These are phyloP conservation scores for Penicillium sp. DNA, from an alignment of 2,329 filamentous ascomycete genomes.

Conservation along the genomic window DNA sequence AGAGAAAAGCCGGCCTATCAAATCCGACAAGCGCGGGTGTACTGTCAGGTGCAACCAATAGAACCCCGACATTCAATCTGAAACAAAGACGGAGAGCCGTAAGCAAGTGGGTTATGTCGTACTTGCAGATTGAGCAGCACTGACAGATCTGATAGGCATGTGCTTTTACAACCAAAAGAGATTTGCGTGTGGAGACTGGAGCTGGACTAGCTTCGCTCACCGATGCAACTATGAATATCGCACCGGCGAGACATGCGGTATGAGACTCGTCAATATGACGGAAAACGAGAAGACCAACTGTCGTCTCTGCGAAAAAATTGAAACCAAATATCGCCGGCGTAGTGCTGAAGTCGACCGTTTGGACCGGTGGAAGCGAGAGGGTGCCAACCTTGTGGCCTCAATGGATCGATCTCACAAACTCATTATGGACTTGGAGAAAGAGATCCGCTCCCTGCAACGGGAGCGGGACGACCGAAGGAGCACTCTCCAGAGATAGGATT, in stretches of 20 bases:
- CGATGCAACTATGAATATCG: constrained; percentile 95
- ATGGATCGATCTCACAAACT: constrained; percentile 68
- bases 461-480: constrained; percentile 51
- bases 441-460: constrained; percentile 63
- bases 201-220: constrained; percentile 88
- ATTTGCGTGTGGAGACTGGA: constrained; percentile 85
- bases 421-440: constrained; percentile 67
- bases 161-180: constrained; percentile 93
- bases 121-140: constrained; percentile 21
- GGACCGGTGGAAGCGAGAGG: constrained; percentile 72
- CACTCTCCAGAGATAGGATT: constrained; percentile 26
- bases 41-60: constrained; percentile 33
- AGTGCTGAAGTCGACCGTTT: constrained; percentile 73
- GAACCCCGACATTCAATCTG: constrained; percentile 26
- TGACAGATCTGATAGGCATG: constrained; percentile 58
- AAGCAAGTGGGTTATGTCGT: constrained; percentile 35
- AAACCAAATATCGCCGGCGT: constrained; percentile 75
- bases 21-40: constrained; percentile 27
- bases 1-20: constrained; percentile 36
- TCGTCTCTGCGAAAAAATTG: constrained; percentile 83
- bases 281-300: constrained; percentile 64
- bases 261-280: constrained; percentile 82
- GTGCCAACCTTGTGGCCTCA: constrained; percentile 56
- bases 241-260: constrained; percentile 92
- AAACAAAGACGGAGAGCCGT: constrained; percentile 32